These are phyloP conservation scores for Berkeleyomyces rouxiae DNA, from an alignment of 2,329 filamentous ascomycete genomes.

Conservation along the genomic window DNA sequence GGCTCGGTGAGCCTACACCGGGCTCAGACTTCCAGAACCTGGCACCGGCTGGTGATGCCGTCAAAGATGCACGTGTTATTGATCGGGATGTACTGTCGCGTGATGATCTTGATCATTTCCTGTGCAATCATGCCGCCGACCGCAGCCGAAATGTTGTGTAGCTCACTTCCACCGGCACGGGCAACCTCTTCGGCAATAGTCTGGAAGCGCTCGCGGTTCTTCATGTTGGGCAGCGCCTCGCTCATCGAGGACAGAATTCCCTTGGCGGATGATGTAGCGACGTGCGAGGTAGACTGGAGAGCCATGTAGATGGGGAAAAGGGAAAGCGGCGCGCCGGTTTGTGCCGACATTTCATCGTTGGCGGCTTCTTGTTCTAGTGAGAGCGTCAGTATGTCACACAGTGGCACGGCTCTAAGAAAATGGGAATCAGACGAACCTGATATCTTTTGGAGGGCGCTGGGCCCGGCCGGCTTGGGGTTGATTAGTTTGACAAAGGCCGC, in stretches of 20 bases:
- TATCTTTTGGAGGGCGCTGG: not conserved
- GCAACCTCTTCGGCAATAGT: constrained; percentile 45
- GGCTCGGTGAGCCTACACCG: not conserved
- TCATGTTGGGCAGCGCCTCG: not conserved
- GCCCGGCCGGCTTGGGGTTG: constrained; percentile 27
- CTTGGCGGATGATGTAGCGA: constrained; percentile 10
- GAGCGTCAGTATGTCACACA: not conserved
- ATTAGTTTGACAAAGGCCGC: constrained; percentile 85
- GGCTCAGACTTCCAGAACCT: constrained; percentile 30
- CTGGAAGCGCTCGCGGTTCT: not conserved
- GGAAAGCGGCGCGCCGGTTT: constrained; percentile 36
- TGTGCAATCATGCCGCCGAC: constrained; percentile 91
- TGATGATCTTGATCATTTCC: constrained; percentile 82
- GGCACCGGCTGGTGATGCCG: constrained; percentile 46
- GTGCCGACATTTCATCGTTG: constrained; percentile 36
- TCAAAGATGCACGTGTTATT: constrained; percentile 58
- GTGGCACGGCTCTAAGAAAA: too few relatives aligned
- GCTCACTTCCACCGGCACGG: constrained; percentile 64
- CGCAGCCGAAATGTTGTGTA: constrained; percentile 82
- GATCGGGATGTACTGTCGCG: constrained; percentile 54
- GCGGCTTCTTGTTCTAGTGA: constrained; percentile 34
- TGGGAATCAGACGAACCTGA: not conserved
- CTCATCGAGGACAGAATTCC: constrained; percentile 9
- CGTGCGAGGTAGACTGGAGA: constrained; percentile 25
- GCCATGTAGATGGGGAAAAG: constrained; percentile 55